Conservation (phyloP, 2,329 filamentous ascomycete genomes). For the Ophiostoma piceae region DNA sequence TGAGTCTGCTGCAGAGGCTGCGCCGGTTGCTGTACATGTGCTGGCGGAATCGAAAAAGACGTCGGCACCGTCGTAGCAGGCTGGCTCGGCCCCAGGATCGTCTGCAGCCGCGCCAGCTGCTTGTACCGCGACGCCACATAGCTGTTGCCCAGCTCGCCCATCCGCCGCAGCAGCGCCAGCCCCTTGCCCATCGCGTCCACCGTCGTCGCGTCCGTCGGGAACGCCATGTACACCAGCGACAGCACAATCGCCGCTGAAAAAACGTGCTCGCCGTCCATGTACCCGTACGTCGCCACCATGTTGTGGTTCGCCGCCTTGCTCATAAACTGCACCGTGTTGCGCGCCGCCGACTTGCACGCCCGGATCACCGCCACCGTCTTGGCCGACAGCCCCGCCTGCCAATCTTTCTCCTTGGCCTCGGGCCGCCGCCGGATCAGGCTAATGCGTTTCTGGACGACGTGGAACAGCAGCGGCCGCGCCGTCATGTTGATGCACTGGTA, state of each 20-base stretch:
- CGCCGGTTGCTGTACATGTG: background rate
- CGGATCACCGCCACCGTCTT: slow-evolving; percentile 49
- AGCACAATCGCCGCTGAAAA: slow-evolving; percentile 51
- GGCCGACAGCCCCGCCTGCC: slow-evolving; percentile 44
- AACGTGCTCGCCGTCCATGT: slow-evolving; percentile 53
- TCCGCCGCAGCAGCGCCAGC: slow-evolving; percentile 43
- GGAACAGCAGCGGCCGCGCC: slow-evolving; percentile 48
- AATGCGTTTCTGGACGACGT: slow-evolving; percentile 47
- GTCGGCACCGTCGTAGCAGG: background rate
- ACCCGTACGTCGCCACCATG: slow-evolving; percentile 52
- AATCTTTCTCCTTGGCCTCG: slow-evolving; percentile 34
- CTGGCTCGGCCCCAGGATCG: slow-evolving; percentile 19
- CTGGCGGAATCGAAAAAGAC: background rate
- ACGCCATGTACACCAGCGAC: slow-evolving; percentile 50
- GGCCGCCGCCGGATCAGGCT: slow-evolving; percentile 31
- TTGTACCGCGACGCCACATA: slow-evolving; percentile 40
- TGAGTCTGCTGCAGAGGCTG: background rate
- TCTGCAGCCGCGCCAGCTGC: slow-evolving; percentile 29
- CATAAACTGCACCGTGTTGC: slow-evolving; percentile 47
- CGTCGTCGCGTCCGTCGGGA: slow-evolving; percentile 42
- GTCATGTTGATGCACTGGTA: slow-evolving; percentile 57
- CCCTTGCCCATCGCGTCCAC: slow-evolving; percentile 41
- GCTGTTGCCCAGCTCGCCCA: slow-evolving; percentile 50
- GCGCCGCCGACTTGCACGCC: slow-evolving; percentile 47
- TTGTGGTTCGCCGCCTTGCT: slow-evolving; percentile 44